A percentile compares a stretch with the other conserved stretches of the same genome.
These are phyloP conservation scores for Saturnispora saitoi DNA, from an alignment of 805 yeast species.

Conservation along the genomic window DNA sequence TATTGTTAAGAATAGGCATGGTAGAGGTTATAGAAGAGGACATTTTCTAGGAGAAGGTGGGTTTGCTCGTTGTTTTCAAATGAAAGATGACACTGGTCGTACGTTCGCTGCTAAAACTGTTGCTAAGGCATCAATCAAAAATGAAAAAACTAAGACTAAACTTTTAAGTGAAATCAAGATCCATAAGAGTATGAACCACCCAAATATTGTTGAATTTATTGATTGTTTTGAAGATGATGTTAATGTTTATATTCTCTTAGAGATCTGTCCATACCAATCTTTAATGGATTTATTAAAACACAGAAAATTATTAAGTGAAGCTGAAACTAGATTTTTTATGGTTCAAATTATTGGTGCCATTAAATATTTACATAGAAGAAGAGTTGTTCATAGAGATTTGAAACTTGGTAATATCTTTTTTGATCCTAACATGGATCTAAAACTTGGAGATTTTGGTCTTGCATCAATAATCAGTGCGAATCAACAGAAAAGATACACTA, in stretches of 20 bases:
- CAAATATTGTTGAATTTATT: slow-evolving; percentile 83
- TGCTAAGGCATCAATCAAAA: slow-evolving; percentile 88
- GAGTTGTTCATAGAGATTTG: slow-evolving; percentile 92
- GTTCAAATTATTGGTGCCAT: slow-evolving; percentile 93
- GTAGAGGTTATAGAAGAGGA: slow-evolving; percentile 87
- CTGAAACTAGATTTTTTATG: slow-evolving; percentile 84
- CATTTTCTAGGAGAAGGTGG: slow-evolving; percentile 95
- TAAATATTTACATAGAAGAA: slow-evolving; percentile 80
- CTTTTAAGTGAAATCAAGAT: slow-evolving; percentile 90
- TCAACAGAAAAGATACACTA: slow-evolving; percentile 76
- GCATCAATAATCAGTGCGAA: slow-evolving; percentile 80
- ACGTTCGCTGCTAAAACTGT: slow-evolving; percentile 95
- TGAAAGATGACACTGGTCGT: slow-evolving; percentile 81
- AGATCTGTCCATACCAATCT: slow-evolving; percentile 91
- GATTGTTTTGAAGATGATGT: slow-evolving; percentile 97
- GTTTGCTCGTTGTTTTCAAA: slow-evolving; percentile 96
- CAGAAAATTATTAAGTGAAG: slow-evolving; percentile 79
- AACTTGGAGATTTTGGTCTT: slow-evolving; percentile 95
- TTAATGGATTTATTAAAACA: slow-evolving; percentile 84
- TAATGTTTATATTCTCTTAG: slow-evolving; percentile 87
- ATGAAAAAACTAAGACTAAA: slow-evolving; percentile 80
- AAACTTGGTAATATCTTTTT: slow-evolving; percentile 93
- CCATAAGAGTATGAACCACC: slow-evolving; percentile 82
- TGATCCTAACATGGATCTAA: slow-evolving; percentile 87
- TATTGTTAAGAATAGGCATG: slow-evolving; percentile 75